These are phyloP conservation scores for Tieghemostelium lacteum DNA, from an alignment of 78 protist species.

Conservation along the genomic window DNA sequence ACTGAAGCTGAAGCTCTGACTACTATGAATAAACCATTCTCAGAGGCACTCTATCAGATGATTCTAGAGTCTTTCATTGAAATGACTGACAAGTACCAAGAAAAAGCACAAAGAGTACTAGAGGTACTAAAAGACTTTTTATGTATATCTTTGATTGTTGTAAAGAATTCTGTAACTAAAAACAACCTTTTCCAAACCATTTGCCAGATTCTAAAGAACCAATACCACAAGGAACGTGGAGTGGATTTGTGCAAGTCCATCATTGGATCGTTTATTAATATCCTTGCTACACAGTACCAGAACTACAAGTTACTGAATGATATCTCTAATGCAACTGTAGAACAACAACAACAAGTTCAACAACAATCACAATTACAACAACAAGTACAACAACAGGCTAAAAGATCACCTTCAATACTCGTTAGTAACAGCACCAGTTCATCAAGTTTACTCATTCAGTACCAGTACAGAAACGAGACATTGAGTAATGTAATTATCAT, in stretches of 20 bases:
- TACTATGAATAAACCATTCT: conserved; percentile 10
- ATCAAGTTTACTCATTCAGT: background rate
- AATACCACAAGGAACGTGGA: conserved; percentile 42
- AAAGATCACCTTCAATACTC: background rate
- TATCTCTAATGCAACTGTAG: background rate
- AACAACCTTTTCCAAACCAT: conserved; percentile 1
- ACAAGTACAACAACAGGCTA: background rate
- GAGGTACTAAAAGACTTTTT: conserved; percentile 45
- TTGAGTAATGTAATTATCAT: conserved; percentile 20
- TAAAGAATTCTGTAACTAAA: conserved; percentile 9
- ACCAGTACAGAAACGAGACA: conserved; percentile 2
- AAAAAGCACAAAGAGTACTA: conserved; percentile 11
- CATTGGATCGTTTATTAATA: conserved; percentile 19
- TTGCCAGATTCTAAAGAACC: conserved; percentile 41
- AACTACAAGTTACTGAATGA: background rate
- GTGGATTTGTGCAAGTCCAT: conserved; percentile 24
- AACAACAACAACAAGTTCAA: background rate
- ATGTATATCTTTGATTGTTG: background rate
- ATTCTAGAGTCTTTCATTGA: conserved; percentile 24
- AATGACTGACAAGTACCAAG: conserved; percentile 44
- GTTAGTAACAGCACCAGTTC: no score
- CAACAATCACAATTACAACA: background rate
- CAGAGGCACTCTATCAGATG: conserved; percentile 32
- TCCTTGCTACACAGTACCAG: conserved; percentile 15
- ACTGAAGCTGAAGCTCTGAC: background rate